Evolutionary conservation across 345 rosid species (phyloP).

Genomic region (Pugionium dolabratum): DNA sequence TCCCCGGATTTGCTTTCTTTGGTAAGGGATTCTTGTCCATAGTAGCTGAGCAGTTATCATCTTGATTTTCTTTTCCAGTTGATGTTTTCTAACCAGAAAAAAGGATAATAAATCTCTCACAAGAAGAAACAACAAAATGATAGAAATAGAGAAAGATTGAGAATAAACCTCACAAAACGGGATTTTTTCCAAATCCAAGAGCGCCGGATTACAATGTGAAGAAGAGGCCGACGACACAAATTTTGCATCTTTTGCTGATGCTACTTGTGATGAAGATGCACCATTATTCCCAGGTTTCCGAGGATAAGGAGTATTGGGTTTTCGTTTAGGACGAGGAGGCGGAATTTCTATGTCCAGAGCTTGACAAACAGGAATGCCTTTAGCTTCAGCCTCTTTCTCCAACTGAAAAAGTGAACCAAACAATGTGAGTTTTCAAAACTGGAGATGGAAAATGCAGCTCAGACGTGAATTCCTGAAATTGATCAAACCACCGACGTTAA

Average conservation of each 20-base stretch:
- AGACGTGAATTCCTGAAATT: constrained; percentile 16
- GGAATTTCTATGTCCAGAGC: constrained; percentile 88
- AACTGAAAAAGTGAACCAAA: constrained; percentile 46
- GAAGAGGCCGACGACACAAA: constrained; percentile 50
- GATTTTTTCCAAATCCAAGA: constrained; percentile 65
- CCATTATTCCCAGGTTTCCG: constrained; percentile 57
- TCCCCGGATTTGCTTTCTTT: constrained; percentile 31
- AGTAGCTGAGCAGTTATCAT: constrained; percentile 67
- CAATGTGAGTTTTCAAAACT: constrained; percentile 21
- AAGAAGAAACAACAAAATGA: constrained; percentile 13
- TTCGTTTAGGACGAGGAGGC: constrained; percentile 97
- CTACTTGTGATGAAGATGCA: constrained; percentile 42
- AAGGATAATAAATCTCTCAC: constrained; percentile 19
- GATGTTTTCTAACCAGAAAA: constrained; percentile 48
- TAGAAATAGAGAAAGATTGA: not conserved
- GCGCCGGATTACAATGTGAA: constrained; percentile 44
- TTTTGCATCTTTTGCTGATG: constrained; percentile 60
- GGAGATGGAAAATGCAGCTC: constrained; percentile 34
- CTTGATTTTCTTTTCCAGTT: constrained; percentile 56
- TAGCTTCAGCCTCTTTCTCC: constrained; percentile 93
- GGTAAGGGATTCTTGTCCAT: constrained; percentile 50
- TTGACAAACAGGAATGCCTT: constrained; percentile 81
- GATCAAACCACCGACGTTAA: constrained; percentile 18
- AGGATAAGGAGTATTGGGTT: constrained; percentile 95
- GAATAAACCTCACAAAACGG: constrained; percentile 56